Evolutionary conservation across 805 yeast species (phyloP), one percentile per base, ranked within the genome.

Genomic region (Tetrapisispora phaffii): DNA sequence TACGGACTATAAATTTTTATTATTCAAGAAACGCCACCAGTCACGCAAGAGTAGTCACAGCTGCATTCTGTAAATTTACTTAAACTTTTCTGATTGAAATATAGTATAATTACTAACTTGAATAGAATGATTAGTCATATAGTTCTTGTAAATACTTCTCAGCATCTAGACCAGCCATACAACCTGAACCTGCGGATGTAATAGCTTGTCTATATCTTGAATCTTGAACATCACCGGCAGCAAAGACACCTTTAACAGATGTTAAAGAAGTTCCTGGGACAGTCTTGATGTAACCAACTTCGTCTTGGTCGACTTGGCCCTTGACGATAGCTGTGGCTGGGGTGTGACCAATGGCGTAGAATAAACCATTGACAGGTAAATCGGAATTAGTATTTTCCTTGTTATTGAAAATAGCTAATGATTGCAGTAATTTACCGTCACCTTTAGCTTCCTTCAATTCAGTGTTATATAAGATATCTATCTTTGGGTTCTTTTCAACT

Each of bases 151-250:
- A 64, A 66, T 75, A 85, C 66, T 79, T 82, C 71, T 89, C 97
- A 62, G 90, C 86, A 60, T 93, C 98, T 50, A 93, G 76, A 49
- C 95, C 99, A 59, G 99, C 99, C 97, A 90, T 90, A 76, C 99
- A 93, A 52, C 99, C 99, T 52, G 96, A 77, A 63, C 98, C 99
- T n/a, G 99, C 99, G 65, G 97, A 88, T 34, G 99, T 93, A 63
- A 93, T 87, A 47, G 99, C 99, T 74, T 93, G 99, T 80, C 99
- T 86, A 71, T 90, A 93, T 65, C 77, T 79, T 68, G 86, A 82
- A 71, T 93, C 99, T 71, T 93, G 99, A 47, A 93, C 99, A 63
- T 93, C 99, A 70, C 99, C 98, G 48, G 98, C 98, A 50, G 99
- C 99, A 57, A 84, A 93, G 50, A 93, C 85, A 65, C 97, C 97